Conservation (phyloP, 1,284 basidiomycete species). For the Austroboletus niveus region DNA sequence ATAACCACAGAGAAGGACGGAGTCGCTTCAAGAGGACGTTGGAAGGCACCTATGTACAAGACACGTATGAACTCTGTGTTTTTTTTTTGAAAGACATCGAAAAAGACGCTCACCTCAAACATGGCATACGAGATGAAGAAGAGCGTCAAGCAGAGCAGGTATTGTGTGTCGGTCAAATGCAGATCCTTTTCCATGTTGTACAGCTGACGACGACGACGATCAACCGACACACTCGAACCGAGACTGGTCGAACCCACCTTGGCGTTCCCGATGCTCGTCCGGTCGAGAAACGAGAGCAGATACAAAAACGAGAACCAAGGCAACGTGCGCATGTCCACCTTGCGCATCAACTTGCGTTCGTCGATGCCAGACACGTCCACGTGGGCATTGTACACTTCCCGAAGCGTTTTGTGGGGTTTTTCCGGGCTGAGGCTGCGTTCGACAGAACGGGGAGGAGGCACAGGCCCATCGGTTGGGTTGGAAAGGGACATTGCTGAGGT, state of each 20-base stretch:
- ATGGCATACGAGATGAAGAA: slow-evolving; percentile 66
- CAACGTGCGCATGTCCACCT: slow-evolving; percentile 61
- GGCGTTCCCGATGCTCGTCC: slow-evolving; percentile 81
- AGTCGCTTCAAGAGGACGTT: slow-evolving; percentile 71
- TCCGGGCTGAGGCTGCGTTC: too few species aligned
- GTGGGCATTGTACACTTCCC: slow-evolving; percentile 45
- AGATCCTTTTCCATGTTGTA: slow-evolving; percentile 55
- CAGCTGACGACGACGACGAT: slow-evolving; percentile 36
- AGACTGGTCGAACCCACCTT: slow-evolving; percentile 40
- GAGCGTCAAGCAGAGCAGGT: slow-evolving; percentile 60
- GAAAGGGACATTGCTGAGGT: too few species aligned
- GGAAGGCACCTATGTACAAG: slow-evolving; percentile 56
- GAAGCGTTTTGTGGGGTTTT: too few species aligned
- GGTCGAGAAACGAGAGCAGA: slow-evolving; percentile 72
- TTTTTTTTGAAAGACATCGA: not conserved
- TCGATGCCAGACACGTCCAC: slow-evolving; percentile 56
- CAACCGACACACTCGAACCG: not conserved
- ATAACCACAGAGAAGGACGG: slow-evolving; percentile 68
- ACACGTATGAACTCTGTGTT: not conserved
- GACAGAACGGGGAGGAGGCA: too few species aligned
- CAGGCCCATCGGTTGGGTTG: too few species aligned
- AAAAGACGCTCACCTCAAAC: slow-evolving; percentile 48
- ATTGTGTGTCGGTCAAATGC: slow-evolving; percentile 59
- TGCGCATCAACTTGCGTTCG: slow-evolving; percentile 62
- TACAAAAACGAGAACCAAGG: slow-evolving; percentile 75